Conservation (phyloP, 768 basidiomycete species). For the Auricularia auricula-judae region DNA sequence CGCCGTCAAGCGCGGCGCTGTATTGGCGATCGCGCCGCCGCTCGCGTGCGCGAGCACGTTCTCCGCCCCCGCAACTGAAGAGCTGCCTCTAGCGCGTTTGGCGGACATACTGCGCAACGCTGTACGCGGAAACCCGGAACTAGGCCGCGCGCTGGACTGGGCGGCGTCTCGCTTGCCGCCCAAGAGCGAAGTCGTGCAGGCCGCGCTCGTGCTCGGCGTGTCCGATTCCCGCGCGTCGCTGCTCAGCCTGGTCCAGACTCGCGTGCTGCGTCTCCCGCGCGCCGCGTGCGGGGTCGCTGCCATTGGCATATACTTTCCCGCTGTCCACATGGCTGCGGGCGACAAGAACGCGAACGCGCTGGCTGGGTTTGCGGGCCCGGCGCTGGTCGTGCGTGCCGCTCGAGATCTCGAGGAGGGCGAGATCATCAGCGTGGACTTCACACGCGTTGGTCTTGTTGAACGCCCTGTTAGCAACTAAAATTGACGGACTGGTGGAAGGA, state of each 20-base stretch:
- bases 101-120: background rate
- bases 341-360: background rate
- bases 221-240: background rate
- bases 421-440: background rate
- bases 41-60: background rate
- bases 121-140: background rate
- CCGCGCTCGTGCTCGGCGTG: background rate
- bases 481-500: too few relatives aligned
- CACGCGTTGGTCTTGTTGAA: background rate
- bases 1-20: background rate
- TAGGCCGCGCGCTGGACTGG: background rate
- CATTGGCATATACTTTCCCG: background rate
- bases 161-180: background rate
- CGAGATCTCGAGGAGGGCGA: background rate
- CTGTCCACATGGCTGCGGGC: background rate
- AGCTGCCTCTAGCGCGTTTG: background rate
- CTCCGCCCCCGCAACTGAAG: background rate
- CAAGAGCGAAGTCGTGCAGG: background rate
- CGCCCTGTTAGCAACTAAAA: too few relatives aligned
- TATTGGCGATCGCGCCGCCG: background rate
- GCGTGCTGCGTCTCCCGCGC: background rate
- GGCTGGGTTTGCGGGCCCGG: background rate
- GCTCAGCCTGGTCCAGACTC: background rate
- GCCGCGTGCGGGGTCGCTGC: background rate
- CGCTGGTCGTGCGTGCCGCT: background rate